Evolutionary conservation across 1,284 basidiomycete genomes (phyloP), one percentile per base, ranked within the genome.

Genomic region (Sanghuangporus sanghuang): DNA sequence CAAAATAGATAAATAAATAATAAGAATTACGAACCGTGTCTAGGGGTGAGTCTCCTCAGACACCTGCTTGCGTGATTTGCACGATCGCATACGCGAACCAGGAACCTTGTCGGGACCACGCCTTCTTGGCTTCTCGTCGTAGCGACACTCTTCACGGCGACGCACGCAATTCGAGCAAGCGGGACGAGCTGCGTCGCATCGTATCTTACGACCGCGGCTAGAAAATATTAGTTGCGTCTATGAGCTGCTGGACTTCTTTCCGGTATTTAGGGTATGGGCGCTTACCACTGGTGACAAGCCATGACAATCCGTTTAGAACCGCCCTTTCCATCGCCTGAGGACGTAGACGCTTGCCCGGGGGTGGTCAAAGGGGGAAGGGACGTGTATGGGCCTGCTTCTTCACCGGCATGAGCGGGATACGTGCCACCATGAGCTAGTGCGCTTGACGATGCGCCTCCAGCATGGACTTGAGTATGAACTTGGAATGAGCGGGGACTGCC

Each of bases 261-360:
- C 48, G 21, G 7, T 2, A 40, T 38, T 16, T 18, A 35, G 49
- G 18, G 35, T 5, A 48, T 8, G 39, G 53, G 14, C 9, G 38
- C 64, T 62, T 53, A 65, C 64, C 64, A 65, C 40, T 65, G 64
- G 50, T 65, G 64, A 35, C 64, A 65, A 14, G 64, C 64, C 64
- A 65, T 65, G 56, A 65, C 64, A 35, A 65, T 65, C 7, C 64
- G 64, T 57, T 64, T 64, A 14, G 46, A 5, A 27, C 23, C 27
- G 49, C 57, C 57, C 32, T 59, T 62, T 16, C 54, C 60, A 9
- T 62, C 64, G 59, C 40, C 36, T 11, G 60, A 54, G 6, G 32
- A 42, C 14, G 55, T n/a, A n/a, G 55, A 36, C 6, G 35, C 55
- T 12, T 48, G 50, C 11, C 35, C 21, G n/a, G 64, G 61, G 16